These are phyloP conservation scores for Fonticula alba DNA, from an alignment of 78 protist genomes.

Conservation along the genomic window DNA sequence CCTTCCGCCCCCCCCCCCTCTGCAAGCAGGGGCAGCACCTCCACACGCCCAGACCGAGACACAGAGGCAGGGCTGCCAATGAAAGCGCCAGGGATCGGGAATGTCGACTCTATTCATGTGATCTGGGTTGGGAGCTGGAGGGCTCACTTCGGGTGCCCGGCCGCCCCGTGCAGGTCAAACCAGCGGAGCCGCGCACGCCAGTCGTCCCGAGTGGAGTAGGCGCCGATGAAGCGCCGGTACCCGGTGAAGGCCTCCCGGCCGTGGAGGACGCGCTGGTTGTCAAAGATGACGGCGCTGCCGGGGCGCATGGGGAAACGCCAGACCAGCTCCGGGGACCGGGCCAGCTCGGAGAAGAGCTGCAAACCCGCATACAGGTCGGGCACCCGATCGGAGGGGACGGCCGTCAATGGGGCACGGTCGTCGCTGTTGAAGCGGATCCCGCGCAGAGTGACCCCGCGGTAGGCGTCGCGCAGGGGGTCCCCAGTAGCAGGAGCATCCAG, in stretches of 20 bases:
- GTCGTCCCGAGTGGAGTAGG: slow-evolving; percentile 16
- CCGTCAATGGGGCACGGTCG: slow-evolving; percentile 12
- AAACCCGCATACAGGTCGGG: neutral
- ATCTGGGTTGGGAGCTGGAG: too few species aligned
- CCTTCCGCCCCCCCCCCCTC: too few species aligned
- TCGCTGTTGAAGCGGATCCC: slow-evolving; percentile 9
- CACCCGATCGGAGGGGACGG: neutral
- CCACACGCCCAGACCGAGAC: too few species aligned
- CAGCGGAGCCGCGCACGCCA: slow-evolving; percentile 2
- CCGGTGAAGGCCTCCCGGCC: slow-evolving; percentile 23
- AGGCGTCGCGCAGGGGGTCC: neutral
- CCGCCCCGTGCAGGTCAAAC: too few species aligned
- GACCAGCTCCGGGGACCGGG: neutral
- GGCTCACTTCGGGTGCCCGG: too few species aligned
- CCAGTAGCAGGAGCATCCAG: neutral
- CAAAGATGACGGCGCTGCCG: slow-evolving; percentile 16
- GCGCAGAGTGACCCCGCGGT: neutral
- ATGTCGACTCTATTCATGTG: too few species aligned
- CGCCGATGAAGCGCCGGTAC: slow-evolving; percentile 6
- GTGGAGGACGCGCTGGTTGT: slow-evolving; percentile 32
- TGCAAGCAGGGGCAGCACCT: too few species aligned
- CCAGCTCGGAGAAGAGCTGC: neutral
- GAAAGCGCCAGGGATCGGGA: too few species aligned
- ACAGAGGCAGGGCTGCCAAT: too few species aligned
- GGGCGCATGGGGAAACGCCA: slow-evolving; percentile 8